Conservation (phyloP, 2,329 filamentous ascomycete species). For the Botrytis fragariae region DNA sequence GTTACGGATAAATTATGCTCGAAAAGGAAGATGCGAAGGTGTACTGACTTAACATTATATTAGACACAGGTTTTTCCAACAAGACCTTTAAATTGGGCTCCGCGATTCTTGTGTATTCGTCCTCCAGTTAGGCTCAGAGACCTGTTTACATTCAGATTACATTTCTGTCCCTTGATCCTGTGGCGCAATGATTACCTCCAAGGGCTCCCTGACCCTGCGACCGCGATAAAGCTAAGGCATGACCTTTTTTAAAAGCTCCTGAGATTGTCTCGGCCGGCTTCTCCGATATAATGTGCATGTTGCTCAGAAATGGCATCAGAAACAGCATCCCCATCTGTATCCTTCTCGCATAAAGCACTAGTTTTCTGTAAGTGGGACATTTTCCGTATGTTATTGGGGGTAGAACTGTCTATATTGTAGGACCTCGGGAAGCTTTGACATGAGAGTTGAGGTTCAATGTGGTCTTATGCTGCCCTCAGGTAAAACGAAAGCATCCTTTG, state of each 20-base stretch:
- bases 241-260: background rate
- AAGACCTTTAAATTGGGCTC: background rate
- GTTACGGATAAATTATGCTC: background rate
- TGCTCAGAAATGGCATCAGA: background rate
- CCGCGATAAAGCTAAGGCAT: background rate
- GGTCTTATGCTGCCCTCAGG: background rate
- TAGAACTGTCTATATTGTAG: background rate
- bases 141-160: too few relatives aligned
- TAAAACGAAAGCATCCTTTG: background rate
- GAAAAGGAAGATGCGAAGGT: background rate
- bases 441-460: background rate
- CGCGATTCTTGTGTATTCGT: background rate
- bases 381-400: background rate
- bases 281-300: background rate
- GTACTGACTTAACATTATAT: background rate
- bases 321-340: background rate
- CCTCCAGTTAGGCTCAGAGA: background rate
- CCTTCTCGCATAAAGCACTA: background rate
- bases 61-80: background rate
- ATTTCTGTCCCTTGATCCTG: background rate
- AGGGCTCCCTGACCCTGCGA: background rate
- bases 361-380: background rate
- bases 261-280: background rate
- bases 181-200: background rate
- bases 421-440: background rate